Evolutionary conservation across 208 protist genomes (phyloP).

Genomic region (Herpetomonas samuelpessoai): DNA sequence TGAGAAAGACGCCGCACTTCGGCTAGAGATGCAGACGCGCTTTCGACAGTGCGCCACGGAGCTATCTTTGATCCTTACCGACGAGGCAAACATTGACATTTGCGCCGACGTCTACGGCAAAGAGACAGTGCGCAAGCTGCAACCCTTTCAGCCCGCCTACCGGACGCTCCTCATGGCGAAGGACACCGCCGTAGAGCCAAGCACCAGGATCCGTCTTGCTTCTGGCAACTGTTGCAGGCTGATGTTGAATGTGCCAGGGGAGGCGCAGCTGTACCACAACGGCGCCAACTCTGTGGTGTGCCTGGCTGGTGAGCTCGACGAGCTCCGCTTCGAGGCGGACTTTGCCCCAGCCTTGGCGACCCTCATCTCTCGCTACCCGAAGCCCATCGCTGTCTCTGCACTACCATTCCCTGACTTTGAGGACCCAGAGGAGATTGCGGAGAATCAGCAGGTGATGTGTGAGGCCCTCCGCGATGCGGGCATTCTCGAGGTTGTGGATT

Average conservation of each 20-base stretch:
- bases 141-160: slow-evolving; percentile 29
- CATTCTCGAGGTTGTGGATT: slow-evolving; percentile 14
- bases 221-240: slow-evolving; percentile 39
- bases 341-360: slow-evolving; percentile 66
- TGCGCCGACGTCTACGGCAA: slow-evolving; percentile 49
- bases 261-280: slow-evolving; percentile 58
- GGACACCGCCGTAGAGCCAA: slow-evolving; percentile 2
- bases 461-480: slow-evolving; percentile 44
- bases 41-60: slow-evolving; percentile 41
- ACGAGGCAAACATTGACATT: slow-evolving; percentile 48
- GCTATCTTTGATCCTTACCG: slow-evolving; percentile 34
- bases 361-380: slow-evolving; percentile 33
- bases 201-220: slow-evolving; percentile 28
- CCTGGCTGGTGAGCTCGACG: slow-evolving; percentile 27
- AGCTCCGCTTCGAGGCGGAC: slow-evolving; percentile 59
- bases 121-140: slow-evolving; percentile 43
- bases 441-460: slow-evolving; percentile 44
- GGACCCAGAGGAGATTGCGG: slow-evolving; percentile 38
- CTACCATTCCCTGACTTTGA: slow-evolving; percentile 59
- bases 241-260: slow-evolving; percentile 41
- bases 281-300: slow-evolving; percentile 52
- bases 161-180: neutral
- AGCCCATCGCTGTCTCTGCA: slow-evolving; percentile 21
- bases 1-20: slow-evolving; percentile 12
- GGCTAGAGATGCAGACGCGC: slow-evolving; percentile 13